Percentiles rank a stretch among this genome's conserved stretches.
These are phyloP conservation scores for Xylaria sp. DNA, from an alignment of 2,329 filamentous ascomycete species.

Conservation along the genomic window DNA sequence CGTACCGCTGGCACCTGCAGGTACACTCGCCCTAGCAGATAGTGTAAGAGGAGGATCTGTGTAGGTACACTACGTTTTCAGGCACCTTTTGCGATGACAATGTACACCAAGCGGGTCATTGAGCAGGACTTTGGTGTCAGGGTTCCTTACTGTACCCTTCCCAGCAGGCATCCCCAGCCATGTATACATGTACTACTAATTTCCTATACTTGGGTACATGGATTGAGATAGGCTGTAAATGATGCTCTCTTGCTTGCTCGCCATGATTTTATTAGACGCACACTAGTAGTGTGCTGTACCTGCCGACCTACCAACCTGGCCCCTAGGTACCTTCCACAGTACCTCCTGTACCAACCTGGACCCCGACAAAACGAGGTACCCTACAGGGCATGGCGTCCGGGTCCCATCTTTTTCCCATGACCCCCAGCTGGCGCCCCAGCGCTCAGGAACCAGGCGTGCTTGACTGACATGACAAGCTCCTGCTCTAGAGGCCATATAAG, in stretches of 20 bases:
- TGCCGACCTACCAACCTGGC: slow-evolving; percentile 1
- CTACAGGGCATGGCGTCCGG: slow-evolving; percentile 30
- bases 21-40: slow-evolving; percentile 33
- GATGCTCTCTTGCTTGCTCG: slow-evolving; percentile 11
- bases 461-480: slow-evolving; percentile 32
- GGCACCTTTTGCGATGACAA: slow-evolving; percentile 22
- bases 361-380: slow-evolving; percentile 10
- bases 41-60: slow-evolving; percentile 30
- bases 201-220: slow-evolving; percentile 24
- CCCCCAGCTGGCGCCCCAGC: slow-evolving; percentile 36
- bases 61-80: slow-evolving; percentile 13
- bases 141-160: slow-evolving; percentile 29
- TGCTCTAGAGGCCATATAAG: slow-evolving; percentile 46
- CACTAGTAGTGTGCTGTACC: slow-evolving; percentile 23
- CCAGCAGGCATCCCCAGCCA: not conserved
- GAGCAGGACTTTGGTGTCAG: slow-evolving; percentile 20
- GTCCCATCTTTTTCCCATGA: slow-evolving; percentile 22
- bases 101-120: slow-evolving; percentile 30
- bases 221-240: slow-evolving; percentile 2
- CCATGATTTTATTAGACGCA: slow-evolving; percentile 29
- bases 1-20: slow-evolving; percentile 40
- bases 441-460: slow-evolving; percentile 34
- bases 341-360: slow-evolving; percentile 10
- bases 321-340: slow-evolving; percentile 8
- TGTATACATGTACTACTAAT: slow-evolving; percentile 4